A percentile compares a stretch with the other conserved stretches of the same genome.
phyloP scores from a whole-genome alignment of 352 stramenopile genomes.

The Phytopythium litorale region DNA sequence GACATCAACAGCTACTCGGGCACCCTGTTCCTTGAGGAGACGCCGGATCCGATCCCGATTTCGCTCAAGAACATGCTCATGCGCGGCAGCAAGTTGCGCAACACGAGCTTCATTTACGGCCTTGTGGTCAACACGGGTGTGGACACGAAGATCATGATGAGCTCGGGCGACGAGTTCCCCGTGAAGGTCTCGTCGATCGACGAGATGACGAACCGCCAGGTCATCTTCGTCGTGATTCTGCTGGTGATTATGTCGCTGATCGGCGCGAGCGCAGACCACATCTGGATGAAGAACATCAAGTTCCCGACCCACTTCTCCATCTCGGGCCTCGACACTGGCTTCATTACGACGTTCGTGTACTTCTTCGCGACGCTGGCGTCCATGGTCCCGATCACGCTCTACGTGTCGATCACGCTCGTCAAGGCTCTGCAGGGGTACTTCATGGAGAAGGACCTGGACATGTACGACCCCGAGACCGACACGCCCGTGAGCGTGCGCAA shows the following conservation, averaged over 20 bases:
- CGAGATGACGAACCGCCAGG: slow-evolving; percentile 84
- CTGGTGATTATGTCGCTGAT: slow-evolving; percentile 66
- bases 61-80: slow-evolving; percentile 89
- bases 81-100: slow-evolving; percentile 86
- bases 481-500: slow-evolving; percentile 76
- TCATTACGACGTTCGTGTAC: slow-evolving; percentile 74
- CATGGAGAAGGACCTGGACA: slow-evolving; percentile 81
- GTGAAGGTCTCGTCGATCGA: slow-evolving; percentile 84
- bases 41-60: slow-evolving; percentile 52
- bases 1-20: slow-evolving; percentile 82
- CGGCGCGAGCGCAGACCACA: slow-evolving; percentile 54
- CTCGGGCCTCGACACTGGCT: slow-evolving; percentile 24
- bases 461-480: slow-evolving; percentile 77
- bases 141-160: slow-evolving; percentile 93
- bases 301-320: slow-evolving; percentile 41
- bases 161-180: slow-evolving; percentile 73
- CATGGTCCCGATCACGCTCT: slow-evolving; percentile 88
- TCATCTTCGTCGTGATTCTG: slow-evolving; percentile 76
- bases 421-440: slow-evolving; percentile 88
- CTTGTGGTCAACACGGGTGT: slow-evolving; percentile 93
- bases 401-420: slow-evolving; percentile 87
- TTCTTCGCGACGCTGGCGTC: slow-evolving; percentile 81
- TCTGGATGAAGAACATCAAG: slow-evolving; percentile 40
- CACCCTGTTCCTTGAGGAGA: slow-evolving; percentile 60
- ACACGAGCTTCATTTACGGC: slow-evolving; percentile 87